phyloP scores from a whole-genome alignment of 805 yeast genomes.

The Metschnikowia peoriensis region DNA sequence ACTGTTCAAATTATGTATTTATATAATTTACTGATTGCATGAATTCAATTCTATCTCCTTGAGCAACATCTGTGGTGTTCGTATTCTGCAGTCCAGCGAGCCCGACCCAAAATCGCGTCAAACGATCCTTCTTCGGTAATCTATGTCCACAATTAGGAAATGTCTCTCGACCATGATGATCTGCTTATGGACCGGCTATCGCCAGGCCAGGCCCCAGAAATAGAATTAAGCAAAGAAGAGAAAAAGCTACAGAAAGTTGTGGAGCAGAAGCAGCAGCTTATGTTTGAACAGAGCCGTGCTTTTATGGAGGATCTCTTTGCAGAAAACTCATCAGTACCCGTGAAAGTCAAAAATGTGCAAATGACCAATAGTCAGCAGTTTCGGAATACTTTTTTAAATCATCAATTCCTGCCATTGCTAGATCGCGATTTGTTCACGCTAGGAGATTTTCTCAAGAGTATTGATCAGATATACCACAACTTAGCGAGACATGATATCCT shows the following conservation, averaged over 20 bases:
- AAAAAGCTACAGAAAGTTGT: conserved; percentile 26
- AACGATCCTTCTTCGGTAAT: neutral
- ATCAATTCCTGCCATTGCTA: conserved; percentile 49
- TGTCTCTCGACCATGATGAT: conserved; percentile 30
- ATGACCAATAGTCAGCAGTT: conserved; percentile 48
- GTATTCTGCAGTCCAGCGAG: neutral
- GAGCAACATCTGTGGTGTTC: neutral
- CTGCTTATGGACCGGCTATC: conserved; percentile 33
- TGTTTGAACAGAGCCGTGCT: conserved; percentile 32
- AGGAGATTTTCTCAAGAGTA: conserved; percentile 33
- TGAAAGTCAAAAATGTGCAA: conserved; percentile 44
- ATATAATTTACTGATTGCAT: no score
- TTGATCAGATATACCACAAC: conserved; percentile 45
- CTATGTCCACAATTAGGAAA: neutral
- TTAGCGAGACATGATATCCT: conserved; percentile 44
- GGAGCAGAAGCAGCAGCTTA: conserved; percentile 29
- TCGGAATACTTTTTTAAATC: conserved; percentile 43
- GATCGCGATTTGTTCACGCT: conserved; percentile 38
- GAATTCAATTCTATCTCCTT: no score
- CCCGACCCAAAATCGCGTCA: neutral
- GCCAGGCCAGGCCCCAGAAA: conserved; percentile 9
- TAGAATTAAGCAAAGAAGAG: conserved; percentile 21
- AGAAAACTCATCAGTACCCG: conserved; percentile 38
- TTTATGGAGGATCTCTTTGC: conserved; percentile 34
- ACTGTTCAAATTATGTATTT: no score